A percentile compares a stretch with the other conserved stretches of the same genome.
These are phyloP conservation scores for Rhododendron henanense DNA, from an alignment of 148 eudicot species.

Conservation along the genomic window DNA sequence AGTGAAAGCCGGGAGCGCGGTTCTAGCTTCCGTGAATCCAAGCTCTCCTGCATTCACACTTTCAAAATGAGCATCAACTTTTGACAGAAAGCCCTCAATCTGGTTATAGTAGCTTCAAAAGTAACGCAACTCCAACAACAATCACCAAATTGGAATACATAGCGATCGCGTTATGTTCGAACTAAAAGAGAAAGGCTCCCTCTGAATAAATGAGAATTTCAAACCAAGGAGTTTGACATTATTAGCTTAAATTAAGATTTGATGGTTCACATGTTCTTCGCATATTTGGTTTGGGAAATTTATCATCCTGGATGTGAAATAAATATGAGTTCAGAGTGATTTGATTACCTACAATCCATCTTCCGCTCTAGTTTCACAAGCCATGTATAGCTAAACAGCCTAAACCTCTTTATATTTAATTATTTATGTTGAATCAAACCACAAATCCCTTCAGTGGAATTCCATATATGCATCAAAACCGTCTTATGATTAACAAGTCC, in stretches of 20 bases:
- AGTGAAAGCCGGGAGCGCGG: constrained; percentile 69
- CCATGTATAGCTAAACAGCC: background rate
- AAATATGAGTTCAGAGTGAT: background rate
- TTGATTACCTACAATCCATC: background rate
- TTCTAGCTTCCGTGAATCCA: constrained; percentile 88
- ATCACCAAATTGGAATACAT: background rate
- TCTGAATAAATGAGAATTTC: background rate
- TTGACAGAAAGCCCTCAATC: background rate
- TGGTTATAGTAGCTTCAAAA: background rate
- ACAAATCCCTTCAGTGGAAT: background rate
- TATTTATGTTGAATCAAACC: background rate
- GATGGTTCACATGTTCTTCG: background rate
- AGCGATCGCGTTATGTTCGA: background rate
- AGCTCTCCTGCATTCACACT: constrained; percentile 63
- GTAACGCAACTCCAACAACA: background rate
- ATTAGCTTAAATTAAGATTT: background rate
- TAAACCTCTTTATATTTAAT: background rate
- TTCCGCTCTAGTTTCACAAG: background rate
- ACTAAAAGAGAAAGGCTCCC: background rate
- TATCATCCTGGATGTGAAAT: background rate
- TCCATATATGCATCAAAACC: background rate
- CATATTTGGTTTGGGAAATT: background rate
- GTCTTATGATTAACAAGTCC: background rate
- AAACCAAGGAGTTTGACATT: background rate
- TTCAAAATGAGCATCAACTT: background rate